A percentile compares a stretch with the other conserved stretches of the same genome.
phyloP scores from a whole-genome alignment of 2,329 filamentous ascomycete species.

The Neopestalotiopsis clavispora region DNA sequence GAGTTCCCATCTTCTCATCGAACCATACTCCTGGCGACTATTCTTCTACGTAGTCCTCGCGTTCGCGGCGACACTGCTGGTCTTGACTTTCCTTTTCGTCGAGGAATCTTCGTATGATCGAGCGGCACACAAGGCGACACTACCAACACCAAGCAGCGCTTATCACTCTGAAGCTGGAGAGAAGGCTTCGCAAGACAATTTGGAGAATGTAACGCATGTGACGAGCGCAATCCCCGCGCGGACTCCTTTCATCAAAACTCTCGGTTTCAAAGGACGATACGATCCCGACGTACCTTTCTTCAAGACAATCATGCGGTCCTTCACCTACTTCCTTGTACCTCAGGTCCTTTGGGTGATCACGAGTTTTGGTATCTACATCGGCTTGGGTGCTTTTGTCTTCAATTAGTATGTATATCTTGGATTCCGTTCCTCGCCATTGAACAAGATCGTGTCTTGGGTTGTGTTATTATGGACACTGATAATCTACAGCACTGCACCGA shows the following conservation, averaged over 20 bases:
- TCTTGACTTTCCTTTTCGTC: constrained; percentile 56
- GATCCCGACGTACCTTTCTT: constrained; percentile 45
- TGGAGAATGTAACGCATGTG: constrained; percentile 22
- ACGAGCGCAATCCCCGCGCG: constrained; percentile 31
- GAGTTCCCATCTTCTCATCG: constrained; percentile 65
- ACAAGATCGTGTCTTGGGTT: no score
- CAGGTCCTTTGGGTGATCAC: constrained; percentile 52
- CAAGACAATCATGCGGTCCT: constrained; percentile 45
- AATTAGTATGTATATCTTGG: constrained; percentile 35
- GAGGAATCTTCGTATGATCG: constrained; percentile 55
- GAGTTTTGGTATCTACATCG: constrained; percentile 51
- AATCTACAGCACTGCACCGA: constrained; percentile 40
- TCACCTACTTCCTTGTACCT: constrained; percentile 49
- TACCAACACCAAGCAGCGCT: constrained; percentile 22
- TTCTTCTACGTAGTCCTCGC: constrained; percentile 67
- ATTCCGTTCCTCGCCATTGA: no score
- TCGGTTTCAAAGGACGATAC: constrained; percentile 42
- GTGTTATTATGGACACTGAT: no score
- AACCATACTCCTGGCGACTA: constrained; percentile 61
- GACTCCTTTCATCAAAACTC: constrained; percentile 43
- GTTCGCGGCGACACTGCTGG: constrained; percentile 48
- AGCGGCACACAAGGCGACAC: constrained; percentile 22
- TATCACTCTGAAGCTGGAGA: constrained; percentile 24
- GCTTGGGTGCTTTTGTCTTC: constrained; percentile 49
- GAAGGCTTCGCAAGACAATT: constrained; percentile 26